These are phyloP conservation scores for Parastagonospora nodorum DNA, from an alignment of 2,329 filamentous ascomycete species.

Conservation along the genomic window DNA sequence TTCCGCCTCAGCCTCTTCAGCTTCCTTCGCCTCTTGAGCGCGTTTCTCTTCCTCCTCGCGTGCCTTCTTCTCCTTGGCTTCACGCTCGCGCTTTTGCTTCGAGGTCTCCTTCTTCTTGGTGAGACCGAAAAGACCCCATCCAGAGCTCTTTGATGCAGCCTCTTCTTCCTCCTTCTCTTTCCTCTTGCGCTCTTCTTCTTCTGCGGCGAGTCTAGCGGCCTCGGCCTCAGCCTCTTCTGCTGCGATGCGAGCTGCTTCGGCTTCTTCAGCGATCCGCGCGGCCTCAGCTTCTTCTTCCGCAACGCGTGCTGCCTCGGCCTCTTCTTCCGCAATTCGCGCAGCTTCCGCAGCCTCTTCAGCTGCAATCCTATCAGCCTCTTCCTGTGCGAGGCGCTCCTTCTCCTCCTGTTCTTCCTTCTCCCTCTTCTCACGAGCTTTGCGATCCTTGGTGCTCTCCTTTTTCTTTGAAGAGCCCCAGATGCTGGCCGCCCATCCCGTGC, in stretches of 20 bases:
- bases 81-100: constrained; percentile 37
- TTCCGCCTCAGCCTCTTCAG: constrained; percentile 25
- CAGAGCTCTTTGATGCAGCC: constrained; percentile 31
- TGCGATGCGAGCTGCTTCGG: constrained; percentile 1
- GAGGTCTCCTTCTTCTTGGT: constrained; percentile 43
- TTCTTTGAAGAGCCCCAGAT: constrained; percentile 44
- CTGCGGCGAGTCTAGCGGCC: constrained; percentile 19
- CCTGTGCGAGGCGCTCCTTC: constrained; percentile 43
- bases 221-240: constrained; percentile 36
- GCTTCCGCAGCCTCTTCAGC: constrained; percentile 31
- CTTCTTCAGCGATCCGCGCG: constrained; percentile 38
- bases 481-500: constrained; percentile 33
- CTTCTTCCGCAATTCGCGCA: constrained; percentile 28
- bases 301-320: constrained; percentile 25
- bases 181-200: constrained; percentile 22
- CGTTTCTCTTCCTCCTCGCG: constrained; percentile 18
- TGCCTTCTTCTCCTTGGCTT: constrained; percentile 32
- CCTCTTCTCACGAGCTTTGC: constrained; percentile 40
- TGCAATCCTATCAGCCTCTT: constrained; percentile 37
- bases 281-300: constrained; percentile 26
- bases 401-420: constrained; percentile 39
- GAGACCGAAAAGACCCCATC: constrained; percentile 21
- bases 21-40: constrained; percentile 22
- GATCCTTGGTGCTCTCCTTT: constrained; percentile 41
- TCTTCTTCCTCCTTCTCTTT: constrained; percentile 4